Base-by-base conservation (phyloP, 768 basidiomycete species). In the Coprinopsis strossmayeri region DNA sequence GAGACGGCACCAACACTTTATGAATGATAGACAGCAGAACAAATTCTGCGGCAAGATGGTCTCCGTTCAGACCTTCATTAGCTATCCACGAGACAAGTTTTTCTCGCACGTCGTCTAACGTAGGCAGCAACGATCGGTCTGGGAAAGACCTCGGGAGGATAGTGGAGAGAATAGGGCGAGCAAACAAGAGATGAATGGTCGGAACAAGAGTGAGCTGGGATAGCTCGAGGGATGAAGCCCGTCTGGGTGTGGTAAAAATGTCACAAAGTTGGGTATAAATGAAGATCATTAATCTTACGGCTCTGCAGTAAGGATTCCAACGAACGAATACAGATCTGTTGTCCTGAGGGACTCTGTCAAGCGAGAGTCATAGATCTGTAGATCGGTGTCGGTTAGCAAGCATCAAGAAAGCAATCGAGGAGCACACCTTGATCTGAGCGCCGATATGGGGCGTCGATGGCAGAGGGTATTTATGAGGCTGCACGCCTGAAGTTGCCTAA, bases 21-120 rank as follows among this genome's bases (percentile, higher is more conserved):
- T 82, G 72, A 13, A 84, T 70, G 38, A 72, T 58, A 35, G 74
- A 68, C 23, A 91, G 68, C 3, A 91, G 68, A 5, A 87, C 69
- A 84, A 84, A 90, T 64, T 90, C 83, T 20, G 88, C 87, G 1
- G 82, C 81, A 18, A 77, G 68, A 25, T 56, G 61, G 57, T 92
- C 89, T 3, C 85, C 83, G 0, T 73, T 84, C 3, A 91, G 69
- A 10, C 73, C 79, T 57, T 86, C 79, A 20, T 73, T 64, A 0
- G 88, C 84, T 42, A 92, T 76, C 90, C 90, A 92, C 0, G 66
- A 53, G 32, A 91, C 70, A 15, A 92, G 68, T 38, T 82, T 75
- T 5, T 71, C 58, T 30, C 84, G 71, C 13, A 79, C 49, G 3
- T 58, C 55, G 12, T 56, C 35, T 12, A 59, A 49, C 21, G 43